Evolutionary conservation across 768 basidiomycete species (phyloP).

Genomic region (Tylopilus cervinicoccineus): DNA sequence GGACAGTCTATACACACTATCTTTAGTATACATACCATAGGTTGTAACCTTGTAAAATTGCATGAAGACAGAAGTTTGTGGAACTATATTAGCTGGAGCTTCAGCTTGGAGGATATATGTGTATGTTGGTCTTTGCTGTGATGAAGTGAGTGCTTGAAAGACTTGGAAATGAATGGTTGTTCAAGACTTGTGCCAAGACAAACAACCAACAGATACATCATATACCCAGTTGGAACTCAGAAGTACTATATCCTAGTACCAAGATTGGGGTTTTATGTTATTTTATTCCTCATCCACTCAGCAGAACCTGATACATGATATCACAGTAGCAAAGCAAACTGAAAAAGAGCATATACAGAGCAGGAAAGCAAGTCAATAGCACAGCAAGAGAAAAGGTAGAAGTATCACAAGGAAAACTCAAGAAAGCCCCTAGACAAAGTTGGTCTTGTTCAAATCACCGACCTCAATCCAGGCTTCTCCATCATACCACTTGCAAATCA

Average conservation of each 20-base stretch:
- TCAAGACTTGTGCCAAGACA: neutral
- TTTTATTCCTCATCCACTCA: neutral
- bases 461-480: slow-evolving; percentile 35
- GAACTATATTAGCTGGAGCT: neutral
- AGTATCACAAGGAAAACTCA: neutral
- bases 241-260: neutral
- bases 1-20: slow-evolving; percentile 14
- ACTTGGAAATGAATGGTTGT: neutral
- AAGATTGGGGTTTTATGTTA: slow-evolving; percentile 4
- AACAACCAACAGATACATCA: too few relatives aligned
- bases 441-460: slow-evolving; percentile 24
- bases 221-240: too few relatives aligned
- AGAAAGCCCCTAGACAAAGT: slow-evolving; percentile 14
- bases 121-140: too few relatives aligned
- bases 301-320: slow-evolving; percentile 8
- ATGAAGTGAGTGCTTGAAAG: neutral
- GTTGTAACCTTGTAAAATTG: slow-evolving; percentile 20
- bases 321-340: neutral
- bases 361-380: slow-evolving; percentile 18
- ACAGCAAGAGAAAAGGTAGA: neutral
- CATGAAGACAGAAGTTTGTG: slow-evolving; percentile 11
- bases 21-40: slow-evolving; percentile 19
- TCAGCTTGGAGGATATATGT: too few relatives aligned
- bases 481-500: slow-evolving; percentile 31
- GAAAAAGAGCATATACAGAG: slow-evolving; percentile 4